These are phyloP conservation scores for Calonectria crousiana DNA, from an alignment of 2,329 filamentous ascomycete species.

Conservation along the genomic window DNA sequence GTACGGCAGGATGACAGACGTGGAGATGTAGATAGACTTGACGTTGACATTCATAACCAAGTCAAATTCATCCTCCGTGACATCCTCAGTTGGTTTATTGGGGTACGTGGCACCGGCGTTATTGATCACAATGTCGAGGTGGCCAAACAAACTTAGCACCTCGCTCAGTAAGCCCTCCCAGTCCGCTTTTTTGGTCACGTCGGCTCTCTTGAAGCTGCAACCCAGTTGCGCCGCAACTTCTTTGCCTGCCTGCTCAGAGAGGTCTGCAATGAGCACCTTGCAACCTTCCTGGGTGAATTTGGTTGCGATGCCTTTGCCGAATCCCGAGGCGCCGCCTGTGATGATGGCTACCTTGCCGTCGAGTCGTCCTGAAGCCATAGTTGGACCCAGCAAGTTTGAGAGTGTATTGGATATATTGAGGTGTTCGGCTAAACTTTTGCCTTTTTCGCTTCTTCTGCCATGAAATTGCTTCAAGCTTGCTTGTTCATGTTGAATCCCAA, in stretches of 20 bases:
- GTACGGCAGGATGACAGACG: constrained; percentile 70
- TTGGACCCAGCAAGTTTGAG: neutral
- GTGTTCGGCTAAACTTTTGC: neutral
- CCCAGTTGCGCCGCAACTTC: constrained; percentile 59
- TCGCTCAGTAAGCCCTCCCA: constrained; percentile 64
- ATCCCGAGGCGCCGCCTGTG: constrained; percentile 71
- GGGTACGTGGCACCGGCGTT: constrained; percentile 70
- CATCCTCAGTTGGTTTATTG: constrained; percentile 73
- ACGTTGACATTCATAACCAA: constrained; percentile 77
- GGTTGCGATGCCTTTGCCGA: constrained; percentile 71
- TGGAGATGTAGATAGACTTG: constrained; percentile 73
- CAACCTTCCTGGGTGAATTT: constrained; percentile 71
- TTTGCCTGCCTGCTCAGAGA: constrained; percentile 65
- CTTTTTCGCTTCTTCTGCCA: neutral
- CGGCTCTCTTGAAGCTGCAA: constrained; percentile 55
- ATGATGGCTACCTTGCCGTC: constrained; percentile 58
- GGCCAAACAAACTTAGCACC: constrained; percentile 60
- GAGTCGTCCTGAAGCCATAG: constrained; percentile 49
- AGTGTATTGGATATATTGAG: neutral
- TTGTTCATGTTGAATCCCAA: neutral
- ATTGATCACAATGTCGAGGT: constrained; percentile 71
- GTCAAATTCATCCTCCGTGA: constrained; percentile 76
- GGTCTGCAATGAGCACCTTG: constrained; percentile 72
- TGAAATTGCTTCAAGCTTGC: neutral
- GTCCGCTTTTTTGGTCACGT: constrained; percentile 65